Conservation (phyloP, 441 rosid genomes). For the Erodium chrysanthum region DNA sequence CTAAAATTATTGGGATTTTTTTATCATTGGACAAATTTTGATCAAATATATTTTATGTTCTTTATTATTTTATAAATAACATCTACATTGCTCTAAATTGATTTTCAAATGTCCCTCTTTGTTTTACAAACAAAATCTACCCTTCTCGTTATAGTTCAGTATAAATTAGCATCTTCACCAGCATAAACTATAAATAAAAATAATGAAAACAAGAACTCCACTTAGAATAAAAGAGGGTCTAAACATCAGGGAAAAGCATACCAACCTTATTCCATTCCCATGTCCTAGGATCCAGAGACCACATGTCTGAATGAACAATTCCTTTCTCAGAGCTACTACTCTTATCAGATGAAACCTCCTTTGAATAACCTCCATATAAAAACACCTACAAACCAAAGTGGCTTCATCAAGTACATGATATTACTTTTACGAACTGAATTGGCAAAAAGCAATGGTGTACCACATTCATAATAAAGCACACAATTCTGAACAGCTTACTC, state of each 20-base stretch:
- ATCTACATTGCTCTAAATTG: background rate
- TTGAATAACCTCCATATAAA: slow-evolving; percentile 89
- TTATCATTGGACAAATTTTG: background rate
- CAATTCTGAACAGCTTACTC: slow-evolving; percentile 17
- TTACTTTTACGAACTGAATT: background rate
- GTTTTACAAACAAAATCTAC: background rate
- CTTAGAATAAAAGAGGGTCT: background rate
- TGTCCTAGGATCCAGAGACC: slow-evolving; percentile 94
- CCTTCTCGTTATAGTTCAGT: background rate
- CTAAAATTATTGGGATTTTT: background rate
- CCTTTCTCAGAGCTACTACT: slow-evolving; percentile 66
- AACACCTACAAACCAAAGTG: slow-evolving; percentile 42
- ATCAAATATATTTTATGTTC: background rate
- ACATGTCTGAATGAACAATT: slow-evolving; percentile 79
- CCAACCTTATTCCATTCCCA: slow-evolving; percentile 99
- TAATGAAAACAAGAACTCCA: background rate
- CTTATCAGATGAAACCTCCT: slow-evolving; percentile 80
- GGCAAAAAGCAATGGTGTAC: background rate
- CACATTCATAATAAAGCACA: background rate
- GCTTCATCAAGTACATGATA: background rate
- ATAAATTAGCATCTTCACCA: no score
- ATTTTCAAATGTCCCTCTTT: background rate
- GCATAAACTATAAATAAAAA: background rate
- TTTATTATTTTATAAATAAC: background rate
- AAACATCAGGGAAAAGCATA: slow-evolving; percentile 9